Percentiles rank a stretch among this genome's conserved stretches.
These are phyloP conservation scores for Tetratostichococcus sp. DNA, from an alignment of 139 green algal genomes.

Conservation along the genomic window DNA sequence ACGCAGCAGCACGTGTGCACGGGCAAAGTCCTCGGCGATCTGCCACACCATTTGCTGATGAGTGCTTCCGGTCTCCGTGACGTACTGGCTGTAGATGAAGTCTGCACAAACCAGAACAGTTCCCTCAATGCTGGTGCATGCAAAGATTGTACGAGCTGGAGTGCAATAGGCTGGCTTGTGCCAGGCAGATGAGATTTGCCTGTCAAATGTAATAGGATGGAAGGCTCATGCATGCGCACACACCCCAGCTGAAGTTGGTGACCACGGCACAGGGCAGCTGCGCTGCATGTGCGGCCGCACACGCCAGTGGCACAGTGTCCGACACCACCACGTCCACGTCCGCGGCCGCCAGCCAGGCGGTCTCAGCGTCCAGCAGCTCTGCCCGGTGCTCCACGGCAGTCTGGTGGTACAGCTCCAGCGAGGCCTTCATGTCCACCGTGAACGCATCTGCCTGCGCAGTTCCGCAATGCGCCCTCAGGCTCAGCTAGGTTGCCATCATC, in stretches of 20 bases:
- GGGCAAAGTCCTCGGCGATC: conserved; percentile 65
- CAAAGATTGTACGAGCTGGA: too few relatives aligned
- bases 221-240: background rate
- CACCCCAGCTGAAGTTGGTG: conserved; percentile 67
- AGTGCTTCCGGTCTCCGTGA: conserved; percentile 21
- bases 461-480: too few relatives aligned
- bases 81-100: conserved; percentile 67
- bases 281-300: conserved; percentile 43
- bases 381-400: conserved; percentile 23
- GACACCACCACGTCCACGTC: conserved; percentile 42
- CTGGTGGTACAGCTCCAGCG: conserved; percentile 42
- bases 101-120: conserved; percentile 23
- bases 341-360: conserved; percentile 40
- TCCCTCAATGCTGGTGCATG: too few relatives aligned
- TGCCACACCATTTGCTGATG: conserved; percentile 31
- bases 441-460: conserved; percentile 44
- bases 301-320: conserved; percentile 63
- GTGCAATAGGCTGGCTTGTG: too few relatives aligned
- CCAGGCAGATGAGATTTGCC: too few relatives aligned
- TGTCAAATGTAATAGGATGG: too few relatives aligned
- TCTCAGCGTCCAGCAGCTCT: conserved; percentile 39
- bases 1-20: conserved; percentile 38
- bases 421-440: conserved; percentile 50
- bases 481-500: too few relatives aligned
- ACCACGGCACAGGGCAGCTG: conserved; percentile 51